Conservation (phyloP, 2,329 filamentous ascomycete species). For the Neopestalotiopsis rosae region DNA sequence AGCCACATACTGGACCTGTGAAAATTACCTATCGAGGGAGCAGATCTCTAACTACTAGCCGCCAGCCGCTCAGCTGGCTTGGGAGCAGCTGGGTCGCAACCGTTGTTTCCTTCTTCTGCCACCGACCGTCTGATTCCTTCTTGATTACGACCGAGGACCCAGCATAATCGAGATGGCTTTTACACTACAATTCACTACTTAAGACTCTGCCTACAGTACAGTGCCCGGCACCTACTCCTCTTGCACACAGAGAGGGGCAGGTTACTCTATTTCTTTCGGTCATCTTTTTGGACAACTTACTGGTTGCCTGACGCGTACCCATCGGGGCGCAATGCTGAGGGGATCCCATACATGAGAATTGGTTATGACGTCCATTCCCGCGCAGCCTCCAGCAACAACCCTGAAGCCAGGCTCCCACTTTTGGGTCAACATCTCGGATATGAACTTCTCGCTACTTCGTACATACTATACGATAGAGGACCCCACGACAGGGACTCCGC, state of each 20-base stretch:
- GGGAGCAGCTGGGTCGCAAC: not conserved
- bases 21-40: not conserved
- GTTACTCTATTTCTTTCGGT: not conserved
- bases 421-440: not conserved
- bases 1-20: too few relatives aligned
- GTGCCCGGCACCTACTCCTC: not conserved
- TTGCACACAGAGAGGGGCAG: not conserved
- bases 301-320: slow-evolving; percentile 15
- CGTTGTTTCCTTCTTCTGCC: not conserved
- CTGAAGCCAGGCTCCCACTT: not conserved
- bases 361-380: slow-evolving; percentile 3
- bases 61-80: not conserved
- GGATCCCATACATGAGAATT: not conserved
- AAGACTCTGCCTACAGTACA: not conserved
- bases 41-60: not conserved
- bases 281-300: not conserved
- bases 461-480: not conserved
- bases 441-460: not conserved
- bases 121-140: not conserved
- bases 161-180: not conserved
- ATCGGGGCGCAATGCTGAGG: slow-evolving; percentile 9
- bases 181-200: too few relatives aligned
- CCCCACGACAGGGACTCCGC: not conserved
- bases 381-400: slow-evolving; percentile 4
- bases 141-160: not conserved